These are phyloP conservation scores for Pythium volutum DNA, from an alignment of 352 stramenopile genomes.

Conservation along the genomic window DNA sequence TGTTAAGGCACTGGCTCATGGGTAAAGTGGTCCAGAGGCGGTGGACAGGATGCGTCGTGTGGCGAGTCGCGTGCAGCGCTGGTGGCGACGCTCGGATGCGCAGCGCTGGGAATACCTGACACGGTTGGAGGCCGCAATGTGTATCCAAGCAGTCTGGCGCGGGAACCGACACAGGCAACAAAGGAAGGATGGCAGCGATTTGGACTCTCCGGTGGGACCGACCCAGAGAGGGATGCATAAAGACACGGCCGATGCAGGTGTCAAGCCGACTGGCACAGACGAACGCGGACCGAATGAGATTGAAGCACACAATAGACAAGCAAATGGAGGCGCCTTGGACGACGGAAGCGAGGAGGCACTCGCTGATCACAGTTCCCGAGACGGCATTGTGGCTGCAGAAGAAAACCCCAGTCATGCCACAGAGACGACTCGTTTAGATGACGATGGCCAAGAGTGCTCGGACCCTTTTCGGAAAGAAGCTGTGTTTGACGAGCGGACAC, in stretches of 20 bases:
- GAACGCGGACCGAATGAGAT: background rate
- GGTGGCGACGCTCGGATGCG: slow-evolving; percentile 35
- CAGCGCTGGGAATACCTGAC: slow-evolving; percentile 27
- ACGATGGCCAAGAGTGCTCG: background rate
- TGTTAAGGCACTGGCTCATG: slow-evolving; percentile 20
- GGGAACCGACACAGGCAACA: slow-evolving; percentile 10
- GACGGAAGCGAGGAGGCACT: no score
- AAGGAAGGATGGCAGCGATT: background rate
- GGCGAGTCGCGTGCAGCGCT: slow-evolving; percentile 35
- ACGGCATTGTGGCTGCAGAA: background rate
- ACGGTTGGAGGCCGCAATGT: slow-evolving; percentile 36
- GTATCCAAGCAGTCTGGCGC: slow-evolving; percentile 50
- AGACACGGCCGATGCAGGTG: background rate
- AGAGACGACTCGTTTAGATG: background rate
- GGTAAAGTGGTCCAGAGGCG: slow-evolving; percentile 25
- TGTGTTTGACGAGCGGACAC: background rate
- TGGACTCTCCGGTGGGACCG: background rate
- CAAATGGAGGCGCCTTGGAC: no score
- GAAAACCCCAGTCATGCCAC: background rate
- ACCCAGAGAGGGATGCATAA: background rate
- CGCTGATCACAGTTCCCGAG: no score
- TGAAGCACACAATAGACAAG: no score
- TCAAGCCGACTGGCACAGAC: background rate
- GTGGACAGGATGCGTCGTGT: slow-evolving; percentile 15
- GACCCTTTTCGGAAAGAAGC: background rate